These are phyloP conservation scores for Aureobasidium lini DNA, from an alignment of 2,329 filamentous ascomycete species.

Conservation along the genomic window DNA sequence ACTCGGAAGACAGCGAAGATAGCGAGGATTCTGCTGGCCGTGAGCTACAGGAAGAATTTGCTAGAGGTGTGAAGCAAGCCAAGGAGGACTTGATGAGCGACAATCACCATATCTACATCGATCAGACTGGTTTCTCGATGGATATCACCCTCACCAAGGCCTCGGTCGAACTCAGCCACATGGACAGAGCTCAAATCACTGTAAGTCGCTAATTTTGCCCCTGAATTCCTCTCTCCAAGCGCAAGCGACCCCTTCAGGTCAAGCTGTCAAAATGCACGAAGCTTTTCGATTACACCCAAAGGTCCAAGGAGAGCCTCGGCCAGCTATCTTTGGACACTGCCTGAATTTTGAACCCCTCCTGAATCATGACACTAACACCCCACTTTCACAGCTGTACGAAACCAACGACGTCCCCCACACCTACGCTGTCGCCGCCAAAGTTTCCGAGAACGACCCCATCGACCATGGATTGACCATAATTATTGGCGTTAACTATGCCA, in stretches of 20 bases:
- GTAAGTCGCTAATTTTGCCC: constrained; percentile 37
- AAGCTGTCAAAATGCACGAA: too few relatives aligned
- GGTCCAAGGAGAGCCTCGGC: too few relatives aligned
- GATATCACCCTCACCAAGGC: constrained; percentile 52
- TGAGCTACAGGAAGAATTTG: constrained; percentile 18
- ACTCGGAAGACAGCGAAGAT: not conserved
- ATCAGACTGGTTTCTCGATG: constrained; percentile 57
- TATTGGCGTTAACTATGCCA: constrained; percentile 23
- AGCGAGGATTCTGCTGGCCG: not conserved
- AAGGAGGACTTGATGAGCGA: constrained; percentile 31
- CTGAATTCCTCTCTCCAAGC: constrained; percentile 2
- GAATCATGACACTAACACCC: too few relatives aligned
- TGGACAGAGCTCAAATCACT: constrained; percentile 53
- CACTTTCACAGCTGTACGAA: constrained; percentile 54
- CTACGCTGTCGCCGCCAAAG: constrained; percentile 50
- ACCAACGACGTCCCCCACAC: constrained; percentile 51
- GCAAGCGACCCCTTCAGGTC: too few relatives aligned
- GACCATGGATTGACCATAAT: constrained; percentile 6
- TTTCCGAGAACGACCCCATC: constrained; percentile 15
- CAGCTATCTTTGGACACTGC: too few relatives aligned
- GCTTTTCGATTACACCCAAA: too few relatives aligned
- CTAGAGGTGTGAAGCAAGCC: constrained; percentile 21
- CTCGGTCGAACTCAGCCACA: constrained; percentile 40
- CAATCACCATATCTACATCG: constrained; percentile 58
- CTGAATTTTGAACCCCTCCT: too few relatives aligned